These are phyloP conservation scores for Hyphodiscus sp. DNA, from an alignment of 2,329 filamentous ascomycete species.

Conservation along the genomic window DNA sequence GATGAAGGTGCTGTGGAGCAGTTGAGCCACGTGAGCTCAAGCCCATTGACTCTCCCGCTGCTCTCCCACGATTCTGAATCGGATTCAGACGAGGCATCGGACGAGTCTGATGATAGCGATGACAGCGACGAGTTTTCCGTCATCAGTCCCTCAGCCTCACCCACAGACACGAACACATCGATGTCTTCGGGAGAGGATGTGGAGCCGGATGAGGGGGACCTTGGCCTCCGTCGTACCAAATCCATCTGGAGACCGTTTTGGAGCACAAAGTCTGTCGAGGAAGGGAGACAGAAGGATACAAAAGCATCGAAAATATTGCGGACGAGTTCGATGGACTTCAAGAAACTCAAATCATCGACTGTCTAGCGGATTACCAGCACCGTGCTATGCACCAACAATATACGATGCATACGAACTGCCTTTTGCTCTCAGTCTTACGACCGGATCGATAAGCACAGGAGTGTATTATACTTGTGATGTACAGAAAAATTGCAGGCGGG, in stretches of 20 bases:
- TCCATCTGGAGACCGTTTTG: background rate
- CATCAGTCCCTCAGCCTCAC: background rate
- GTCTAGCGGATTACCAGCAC: background rate
- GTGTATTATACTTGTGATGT: background rate
- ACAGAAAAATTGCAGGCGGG: background rate
- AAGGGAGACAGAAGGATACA: background rate
- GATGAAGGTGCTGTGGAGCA: background rate
- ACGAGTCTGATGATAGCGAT: background rate
- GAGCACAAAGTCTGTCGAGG: background rate
- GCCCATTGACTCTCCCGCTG: background rate
- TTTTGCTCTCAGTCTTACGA: background rate
- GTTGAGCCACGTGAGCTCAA: background rate
- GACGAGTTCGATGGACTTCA: background rate
- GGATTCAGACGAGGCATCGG: background rate
- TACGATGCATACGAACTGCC: background rate
- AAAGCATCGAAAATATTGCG: background rate
- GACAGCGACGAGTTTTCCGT: background rate
- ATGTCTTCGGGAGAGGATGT: background rate
- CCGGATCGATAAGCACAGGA: background rate
- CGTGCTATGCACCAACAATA: background rate
- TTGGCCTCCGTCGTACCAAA: background rate
- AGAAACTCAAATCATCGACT: too few relatives aligned
- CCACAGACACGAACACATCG: background rate
- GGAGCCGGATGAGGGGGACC: background rate
- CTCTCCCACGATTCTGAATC: background rate